Evolutionary conservation across 164 flowering plant species (phyloP).

Genomic region (Sedum album): DNA sequence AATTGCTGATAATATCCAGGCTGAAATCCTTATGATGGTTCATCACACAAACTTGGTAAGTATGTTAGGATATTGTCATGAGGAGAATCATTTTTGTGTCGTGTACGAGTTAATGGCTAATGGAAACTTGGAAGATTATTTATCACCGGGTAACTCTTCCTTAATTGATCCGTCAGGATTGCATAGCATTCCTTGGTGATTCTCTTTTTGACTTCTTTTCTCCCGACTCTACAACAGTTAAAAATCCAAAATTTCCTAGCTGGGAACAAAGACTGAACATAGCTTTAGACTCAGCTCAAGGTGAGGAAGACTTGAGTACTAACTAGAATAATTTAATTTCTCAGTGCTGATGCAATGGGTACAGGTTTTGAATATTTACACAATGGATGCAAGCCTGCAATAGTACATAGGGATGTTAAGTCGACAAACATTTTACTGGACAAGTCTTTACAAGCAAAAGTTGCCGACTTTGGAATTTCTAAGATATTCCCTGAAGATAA

Average conservation of each 20-base stretch:
- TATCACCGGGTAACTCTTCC: not conserved
- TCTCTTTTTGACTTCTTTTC: not conserved
- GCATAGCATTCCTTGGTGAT: not conserved
- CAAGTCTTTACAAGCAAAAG: slow-evolving; percentile 17
- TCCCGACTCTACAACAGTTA: not conserved
- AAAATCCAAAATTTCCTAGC: not conserved
- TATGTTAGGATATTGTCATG: slow-evolving; percentile 6
- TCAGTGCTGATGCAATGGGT: not conserved
- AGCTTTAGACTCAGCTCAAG: slow-evolving; percentile 6
- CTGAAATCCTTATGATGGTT: slow-evolving; percentile 5
- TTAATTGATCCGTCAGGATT: not conserved
- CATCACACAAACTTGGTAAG: slow-evolving; percentile 7
- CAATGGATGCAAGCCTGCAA: slow-evolving; percentile 22
- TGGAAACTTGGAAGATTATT: slow-evolving; percentile 9
- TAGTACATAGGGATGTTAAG: slow-evolving; percentile 28
- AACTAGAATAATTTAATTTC: not conserved
- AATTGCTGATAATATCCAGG: not conserved
- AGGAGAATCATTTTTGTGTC: not conserved
- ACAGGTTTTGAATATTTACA: slow-evolving; percentile 29
- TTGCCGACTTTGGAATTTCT: slow-evolving; percentile 26
- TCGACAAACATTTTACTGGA: slow-evolving; percentile 21
- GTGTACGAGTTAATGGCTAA: slow-evolving; percentile 9
- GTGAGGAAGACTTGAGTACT: not conserved
- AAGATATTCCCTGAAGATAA: slow-evolving; percentile 10
- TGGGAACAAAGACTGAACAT: not conserved